phyloP scores from a whole-genome alignment of 202 grass and related monocot genomes.

The Saccharum hybrid region DNA sequence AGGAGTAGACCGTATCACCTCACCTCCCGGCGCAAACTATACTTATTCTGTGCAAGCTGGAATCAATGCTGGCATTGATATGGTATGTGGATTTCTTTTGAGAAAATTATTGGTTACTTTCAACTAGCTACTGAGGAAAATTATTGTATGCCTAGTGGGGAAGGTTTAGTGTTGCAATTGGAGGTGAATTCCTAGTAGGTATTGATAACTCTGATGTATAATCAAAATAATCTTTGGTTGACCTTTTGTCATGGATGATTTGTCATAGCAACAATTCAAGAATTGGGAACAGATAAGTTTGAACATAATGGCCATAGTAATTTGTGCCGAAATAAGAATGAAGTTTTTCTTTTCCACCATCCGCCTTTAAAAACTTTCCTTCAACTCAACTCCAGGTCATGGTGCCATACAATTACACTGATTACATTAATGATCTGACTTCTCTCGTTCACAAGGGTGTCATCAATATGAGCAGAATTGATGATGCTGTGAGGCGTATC shows the following conservation, averaged over 20 bases:
- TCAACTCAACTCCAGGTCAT: conserved; percentile 62
- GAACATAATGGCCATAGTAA: not conserved
- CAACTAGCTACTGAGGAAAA: conserved; percentile 27
- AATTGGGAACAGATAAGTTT: not conserved
- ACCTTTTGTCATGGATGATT: not conserved
- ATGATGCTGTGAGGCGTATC: conserved; percentile 88
- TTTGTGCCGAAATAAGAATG: conserved; percentile 3
- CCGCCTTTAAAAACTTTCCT: not conserved
- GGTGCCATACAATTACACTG: conserved; percentile 83
- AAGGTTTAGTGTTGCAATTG: conserved; percentile 5
- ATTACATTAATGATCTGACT: conserved; percentile 65
- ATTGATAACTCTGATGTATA: not conserved
- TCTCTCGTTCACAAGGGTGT: conserved; percentile 76
- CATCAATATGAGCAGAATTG: conserved; percentile 79
- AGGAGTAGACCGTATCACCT: conserved; percentile 87
- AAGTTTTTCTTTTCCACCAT: not conserved
- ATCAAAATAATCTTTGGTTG: not conserved
- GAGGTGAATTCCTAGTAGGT: not conserved
- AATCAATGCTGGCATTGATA: conserved; percentile 94
- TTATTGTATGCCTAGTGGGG: not conserved
- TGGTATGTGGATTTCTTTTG: conserved; percentile 59
- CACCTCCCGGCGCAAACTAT: conserved; percentile 76
- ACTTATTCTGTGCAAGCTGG: conserved; percentile 94
- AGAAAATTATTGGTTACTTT: conserved; percentile 34
- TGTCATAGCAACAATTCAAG: conserved; percentile 9